phyloP scores from a whole-genome alignment of 306 rosid species.

The Cucumis hystrix region DNA sequence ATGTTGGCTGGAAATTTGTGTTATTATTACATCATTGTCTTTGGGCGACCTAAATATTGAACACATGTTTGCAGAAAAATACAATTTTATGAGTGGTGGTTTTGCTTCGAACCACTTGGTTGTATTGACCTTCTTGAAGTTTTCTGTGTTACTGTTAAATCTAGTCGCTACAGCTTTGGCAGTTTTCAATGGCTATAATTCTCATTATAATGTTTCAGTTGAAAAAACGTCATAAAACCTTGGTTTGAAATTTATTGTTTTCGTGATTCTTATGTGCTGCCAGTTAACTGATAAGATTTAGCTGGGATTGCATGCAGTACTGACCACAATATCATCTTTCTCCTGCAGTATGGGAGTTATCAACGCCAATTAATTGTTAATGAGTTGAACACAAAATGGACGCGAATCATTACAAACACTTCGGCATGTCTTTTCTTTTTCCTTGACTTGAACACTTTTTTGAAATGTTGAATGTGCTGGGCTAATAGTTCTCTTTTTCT shows the following conservation, averaged over 20 bases:
- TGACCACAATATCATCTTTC: slow-evolving; percentile 14
- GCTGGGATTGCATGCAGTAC: slow-evolving; percentile 1
- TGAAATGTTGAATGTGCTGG: not conserved
- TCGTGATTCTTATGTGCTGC: not conserved
- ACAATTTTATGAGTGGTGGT: not conserved
- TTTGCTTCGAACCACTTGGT: not conserved
- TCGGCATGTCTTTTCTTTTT: slow-evolving; percentile 27
- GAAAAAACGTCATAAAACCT: not conserved
- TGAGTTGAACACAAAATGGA: slow-evolving; percentile 85
- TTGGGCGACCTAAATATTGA: not conserved
- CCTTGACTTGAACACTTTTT: not conserved
- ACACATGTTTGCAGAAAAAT: not conserved
- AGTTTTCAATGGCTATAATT: not conserved
- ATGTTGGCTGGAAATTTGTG: not conserved
- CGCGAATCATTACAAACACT: slow-evolving; percentile 40
- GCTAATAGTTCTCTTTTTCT: not conserved
- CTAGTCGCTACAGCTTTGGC: not conserved
- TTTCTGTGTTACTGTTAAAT: not conserved
- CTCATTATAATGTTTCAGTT: not conserved
- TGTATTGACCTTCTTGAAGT: not conserved
- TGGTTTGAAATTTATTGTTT: not conserved
- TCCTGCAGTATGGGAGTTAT: slow-evolving; percentile 68
- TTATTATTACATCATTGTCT: not conserved
- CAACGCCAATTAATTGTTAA: slow-evolving; percentile 62
- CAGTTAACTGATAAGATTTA: not conserved